Percentiles rank a stretch among this genome's conserved stretches.
Conservation (phyloP, 768 basidiomycete species). For the Lepiota brunneoincarnata region DNA sequence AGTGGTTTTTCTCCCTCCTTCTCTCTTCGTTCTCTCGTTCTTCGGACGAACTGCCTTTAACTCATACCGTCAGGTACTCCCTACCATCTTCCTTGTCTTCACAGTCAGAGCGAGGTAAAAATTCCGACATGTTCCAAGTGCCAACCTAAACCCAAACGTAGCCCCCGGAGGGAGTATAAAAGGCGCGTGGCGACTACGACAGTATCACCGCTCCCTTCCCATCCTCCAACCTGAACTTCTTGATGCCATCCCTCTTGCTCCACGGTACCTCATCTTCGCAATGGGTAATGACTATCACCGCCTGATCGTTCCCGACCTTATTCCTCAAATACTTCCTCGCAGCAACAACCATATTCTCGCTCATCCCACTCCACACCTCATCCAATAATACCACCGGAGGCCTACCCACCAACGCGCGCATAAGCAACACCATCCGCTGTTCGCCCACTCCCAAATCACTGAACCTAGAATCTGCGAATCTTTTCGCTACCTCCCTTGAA, state of each 20-base stretch:
- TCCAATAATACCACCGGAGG: constrained; percentile 82
- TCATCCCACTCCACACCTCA: constrained; percentile 95
- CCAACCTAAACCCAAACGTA: too few species aligned
- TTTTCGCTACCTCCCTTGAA: neutral
- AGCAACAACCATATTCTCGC: constrained; percentile 65
- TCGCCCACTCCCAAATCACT: constrained; percentile 65
- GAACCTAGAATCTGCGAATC: constrained; percentile 54
- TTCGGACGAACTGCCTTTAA: too few species aligned
- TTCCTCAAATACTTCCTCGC: constrained; percentile 61
- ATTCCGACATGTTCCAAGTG: too few species aligned
- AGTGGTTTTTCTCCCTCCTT: too few species aligned
- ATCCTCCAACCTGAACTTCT: constrained; percentile 28
- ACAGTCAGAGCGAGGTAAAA: too few species aligned
- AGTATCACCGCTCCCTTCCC: too few species aligned
- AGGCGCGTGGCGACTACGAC: too few species aligned
- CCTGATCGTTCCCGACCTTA: constrained; percentile 57
- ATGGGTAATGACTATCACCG: constrained; percentile 84
- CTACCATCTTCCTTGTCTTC: too few species aligned
- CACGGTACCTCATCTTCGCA: constrained; percentile 93
- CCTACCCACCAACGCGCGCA: constrained; percentile 78
- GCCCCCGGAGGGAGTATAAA: too few species aligned
- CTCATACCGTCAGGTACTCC: too few species aligned
- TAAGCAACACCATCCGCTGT: constrained; percentile 78
- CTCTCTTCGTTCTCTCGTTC: too few species aligned
- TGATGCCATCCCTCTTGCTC: constrained; percentile 53